phyloP scores from a whole-genome alignment of 1,139 yeast genomes.

The Pichia sp. region DNA sequence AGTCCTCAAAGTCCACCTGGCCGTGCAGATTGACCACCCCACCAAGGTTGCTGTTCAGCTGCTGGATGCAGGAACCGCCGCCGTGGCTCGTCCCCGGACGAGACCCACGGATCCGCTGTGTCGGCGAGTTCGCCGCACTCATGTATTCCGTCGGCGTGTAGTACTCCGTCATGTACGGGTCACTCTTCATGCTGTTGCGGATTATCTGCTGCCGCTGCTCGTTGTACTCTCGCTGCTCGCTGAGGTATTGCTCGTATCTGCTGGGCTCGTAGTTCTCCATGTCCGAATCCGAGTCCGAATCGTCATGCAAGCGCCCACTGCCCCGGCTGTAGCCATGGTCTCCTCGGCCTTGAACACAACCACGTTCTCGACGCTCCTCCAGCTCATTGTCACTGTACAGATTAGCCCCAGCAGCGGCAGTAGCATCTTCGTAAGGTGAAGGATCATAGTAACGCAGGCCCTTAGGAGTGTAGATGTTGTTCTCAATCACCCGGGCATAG shows the following conservation, averaged over 20 bases:
- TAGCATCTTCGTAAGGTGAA: neutral
- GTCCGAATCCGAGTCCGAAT: neutral
- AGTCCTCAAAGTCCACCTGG: constrained; percentile 5
- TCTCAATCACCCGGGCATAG: constrained; percentile 14
- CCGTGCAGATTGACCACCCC: neutral
- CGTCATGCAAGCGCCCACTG: neutral
- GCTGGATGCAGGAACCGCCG: no score
- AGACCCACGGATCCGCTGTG: neutral
- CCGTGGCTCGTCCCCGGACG: neutral
- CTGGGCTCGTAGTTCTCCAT: constrained; percentile 3
- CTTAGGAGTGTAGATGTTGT: neutral
- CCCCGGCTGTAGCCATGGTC: no score
- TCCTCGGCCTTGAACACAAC: no score
- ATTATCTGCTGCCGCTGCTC: constrained; percentile 9
- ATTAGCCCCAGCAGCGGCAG: no score
- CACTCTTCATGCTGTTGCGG: constrained; percentile 15
- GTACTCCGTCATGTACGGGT: constrained; percentile 12
- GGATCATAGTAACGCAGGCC: neutral
- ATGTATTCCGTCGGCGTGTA: constrained; percentile 3
- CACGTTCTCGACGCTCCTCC: neutral
- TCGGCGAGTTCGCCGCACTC: neutral
- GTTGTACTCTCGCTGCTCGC: constrained; percentile 1
- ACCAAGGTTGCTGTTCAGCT: no score
- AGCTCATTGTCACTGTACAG: neutral
- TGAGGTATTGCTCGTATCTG: constrained; percentile 11